These are phyloP conservation scores for Sporothrix schenckii DNA, from an alignment of 2,329 filamentous ascomycete species.

Conservation along the genomic window DNA sequence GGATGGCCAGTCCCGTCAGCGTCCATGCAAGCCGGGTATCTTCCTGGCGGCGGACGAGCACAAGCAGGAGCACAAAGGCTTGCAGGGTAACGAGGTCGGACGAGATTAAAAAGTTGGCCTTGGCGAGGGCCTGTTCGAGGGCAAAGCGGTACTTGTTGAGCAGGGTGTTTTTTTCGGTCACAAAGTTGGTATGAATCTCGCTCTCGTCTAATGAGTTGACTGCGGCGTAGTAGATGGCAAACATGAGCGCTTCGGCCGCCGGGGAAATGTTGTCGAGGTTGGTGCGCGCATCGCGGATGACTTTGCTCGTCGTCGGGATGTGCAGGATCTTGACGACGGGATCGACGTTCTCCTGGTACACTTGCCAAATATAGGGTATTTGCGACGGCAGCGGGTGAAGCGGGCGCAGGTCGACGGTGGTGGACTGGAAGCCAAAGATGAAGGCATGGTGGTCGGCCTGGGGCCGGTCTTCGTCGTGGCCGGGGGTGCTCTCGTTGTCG, in stretches of 20 bases:
- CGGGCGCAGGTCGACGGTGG: slow-evolving; percentile 61
- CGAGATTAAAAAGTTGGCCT: slow-evolving; percentile 62
- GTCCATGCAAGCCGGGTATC: slow-evolving; percentile 63
- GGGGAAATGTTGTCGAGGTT: slow-evolving; percentile 61
- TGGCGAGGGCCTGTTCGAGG: slow-evolving; percentile 62
- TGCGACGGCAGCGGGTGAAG: slow-evolving; percentile 59
- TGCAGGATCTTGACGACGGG: slow-evolving; percentile 49
- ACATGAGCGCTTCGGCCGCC: slow-evolving; percentile 64
- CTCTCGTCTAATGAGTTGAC: slow-evolving; percentile 63
- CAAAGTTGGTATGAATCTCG: slow-evolving; percentile 58
- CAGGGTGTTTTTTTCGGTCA: slow-evolving; percentile 51
- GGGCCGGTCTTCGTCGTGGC: slow-evolving; percentile 44
- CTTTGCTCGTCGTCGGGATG: slow-evolving; percentile 49
- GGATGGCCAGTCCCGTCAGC: slow-evolving; percentile 63
- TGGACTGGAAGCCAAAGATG: slow-evolving; percentile 71
- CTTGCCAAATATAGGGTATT: slow-evolving; percentile 56
- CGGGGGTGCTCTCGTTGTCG: slow-evolving; percentile 60
- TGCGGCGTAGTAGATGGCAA: slow-evolving; percentile 63
- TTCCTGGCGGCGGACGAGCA: slow-evolving; percentile 56
- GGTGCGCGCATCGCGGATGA: slow-evolving; percentile 53
- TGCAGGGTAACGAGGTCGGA: slow-evolving; percentile 64
- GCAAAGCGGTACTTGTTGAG: slow-evolving; percentile 56
- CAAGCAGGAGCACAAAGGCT: slow-evolving; percentile 62
- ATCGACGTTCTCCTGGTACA: slow-evolving; percentile 58
- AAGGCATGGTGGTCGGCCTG: slow-evolving; percentile 67